Percentiles rank a stretch among this genome's conserved stretches.
Evolutionary conservation across 805 yeast genomes (phyloP).

Genomic region (Metschnikowia shivogae): DNA sequence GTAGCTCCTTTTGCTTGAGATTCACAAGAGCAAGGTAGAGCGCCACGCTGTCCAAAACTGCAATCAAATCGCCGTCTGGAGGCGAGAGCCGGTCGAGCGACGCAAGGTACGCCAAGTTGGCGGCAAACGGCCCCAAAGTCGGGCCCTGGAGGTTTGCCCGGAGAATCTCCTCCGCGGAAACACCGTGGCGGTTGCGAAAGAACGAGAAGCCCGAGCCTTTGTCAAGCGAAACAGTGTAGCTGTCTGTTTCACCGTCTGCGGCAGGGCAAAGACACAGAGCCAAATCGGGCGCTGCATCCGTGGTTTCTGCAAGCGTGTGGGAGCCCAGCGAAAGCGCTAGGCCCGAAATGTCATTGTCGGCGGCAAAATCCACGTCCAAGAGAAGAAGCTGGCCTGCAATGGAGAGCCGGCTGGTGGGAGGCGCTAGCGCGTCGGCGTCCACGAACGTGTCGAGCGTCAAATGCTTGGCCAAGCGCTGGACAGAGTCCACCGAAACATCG

Average conservation of each 20-base stretch:
- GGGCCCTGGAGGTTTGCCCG: slow-evolving; percentile 22
- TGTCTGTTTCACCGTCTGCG: neutral
- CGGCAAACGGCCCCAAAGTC: slow-evolving; percentile 29
- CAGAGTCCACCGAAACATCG: slow-evolving; percentile 31
- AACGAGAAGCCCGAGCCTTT: slow-evolving; percentile 14
- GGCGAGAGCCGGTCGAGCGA: slow-evolving; percentile 33
- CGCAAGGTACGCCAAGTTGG: slow-evolving; percentile 34
- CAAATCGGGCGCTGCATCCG: neutral
- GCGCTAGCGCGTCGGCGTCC: slow-evolving; percentile 31
- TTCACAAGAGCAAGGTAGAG: slow-evolving; percentile 25
- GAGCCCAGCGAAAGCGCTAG: slow-evolving; percentile 37
- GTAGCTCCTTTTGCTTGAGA: slow-evolving; percentile 20
- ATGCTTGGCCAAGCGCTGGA: slow-evolving; percentile 38
- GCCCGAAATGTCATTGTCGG: slow-evolving; percentile 22
- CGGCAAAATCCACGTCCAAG: slow-evolving; percentile 36
- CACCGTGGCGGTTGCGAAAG: slow-evolving; percentile 6
- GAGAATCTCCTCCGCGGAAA: slow-evolving; percentile 28
- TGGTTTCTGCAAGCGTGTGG: slow-evolving; percentile 12
- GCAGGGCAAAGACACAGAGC: neutral
- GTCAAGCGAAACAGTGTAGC: neutral
- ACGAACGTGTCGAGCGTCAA: slow-evolving; percentile 39
- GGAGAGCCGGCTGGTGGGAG: slow-evolving; percentile 24
- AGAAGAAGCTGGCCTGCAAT: slow-evolving; percentile 41
- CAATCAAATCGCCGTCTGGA: slow-evolving; percentile 28
- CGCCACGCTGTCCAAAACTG: slow-evolving; percentile 28